These are phyloP conservation scores for Fusarium napiforme DNA, from an alignment of 2,329 filamentous ascomycete species.

Conservation along the genomic window DNA sequence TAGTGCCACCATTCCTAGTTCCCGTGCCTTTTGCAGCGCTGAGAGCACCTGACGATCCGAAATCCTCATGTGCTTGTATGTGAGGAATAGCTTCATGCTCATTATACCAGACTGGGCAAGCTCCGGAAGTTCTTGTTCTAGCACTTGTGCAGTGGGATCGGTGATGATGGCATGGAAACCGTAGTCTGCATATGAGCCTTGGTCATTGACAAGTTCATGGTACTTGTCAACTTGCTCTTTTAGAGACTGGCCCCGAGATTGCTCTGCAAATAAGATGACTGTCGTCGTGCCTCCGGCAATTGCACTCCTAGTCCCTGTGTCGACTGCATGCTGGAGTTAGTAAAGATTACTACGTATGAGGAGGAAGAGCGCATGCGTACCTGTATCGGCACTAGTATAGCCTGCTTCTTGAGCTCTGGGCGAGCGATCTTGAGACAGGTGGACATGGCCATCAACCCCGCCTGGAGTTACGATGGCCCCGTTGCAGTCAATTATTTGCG, in stretches of 20 bases:
- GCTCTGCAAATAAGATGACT: not conserved
- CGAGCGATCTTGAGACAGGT: not conserved
- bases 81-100: not conserved
- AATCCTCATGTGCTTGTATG: not conserved
- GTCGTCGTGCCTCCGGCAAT: not conserved
- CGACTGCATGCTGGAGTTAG: not conserved
- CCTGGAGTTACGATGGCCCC: not conserved
- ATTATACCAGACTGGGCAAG: not conserved
- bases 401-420: not conserved
- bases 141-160: not conserved
- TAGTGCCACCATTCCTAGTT: not conserved
- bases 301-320: not conserved
- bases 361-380: not conserved
- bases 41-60: not conserved
- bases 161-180: not conserved
- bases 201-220: not conserved
- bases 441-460: not conserved
- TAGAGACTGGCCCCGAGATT: not conserved
- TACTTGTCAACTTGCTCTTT: not conserved
- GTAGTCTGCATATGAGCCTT: not conserved
- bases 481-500: not conserved
- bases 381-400: not conserved
- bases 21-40: not conserved
- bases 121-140: not conserved
- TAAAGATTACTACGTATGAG: not conserved